Evolutionary conservation across 257 asterid species (phyloP), one percentile per base, ranked within the genome.

Genomic region (Solanum infundibuliforme): DNA sequence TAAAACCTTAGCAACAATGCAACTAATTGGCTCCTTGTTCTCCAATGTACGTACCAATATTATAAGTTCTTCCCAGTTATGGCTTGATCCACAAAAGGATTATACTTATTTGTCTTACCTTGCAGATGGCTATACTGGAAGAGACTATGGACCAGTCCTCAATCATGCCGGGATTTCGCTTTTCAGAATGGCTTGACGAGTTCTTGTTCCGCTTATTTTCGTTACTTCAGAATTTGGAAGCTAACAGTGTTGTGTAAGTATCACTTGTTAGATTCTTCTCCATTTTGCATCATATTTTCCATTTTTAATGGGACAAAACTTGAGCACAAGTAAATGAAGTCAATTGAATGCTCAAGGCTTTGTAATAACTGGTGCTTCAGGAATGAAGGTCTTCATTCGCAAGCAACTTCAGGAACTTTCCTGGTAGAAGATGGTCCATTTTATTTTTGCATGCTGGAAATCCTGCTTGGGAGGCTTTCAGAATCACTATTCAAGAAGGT

Each of bases 101-200:
- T 88, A 83, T 38, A 87, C 91, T 93, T 87, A 89, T 83, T 91
- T 88, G 79, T 90, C 90, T 88, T 91, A 88, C 83, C 89, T 83
- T 92, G 90, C 93, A 97, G 99, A 96, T 96, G 94, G 93, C 98
- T 84, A 86, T 88, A 25, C 93, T 96, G 95, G 98, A 96, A 87
- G 99, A 97, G 86, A 88, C 88, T 90, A 74, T 90, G 46, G 91
- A 91, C 58, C 96, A 90, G 83, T 93, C 92, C 10, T 93, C 95
- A 85, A 90, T 91, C 46, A 89, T 96, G 83, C 92, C 97, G 11
- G 94, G 95, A 83, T 91, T 97, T 91, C 87, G 84, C 88, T 95
- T 97, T 91, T 94, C 99, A 29, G 98, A 96, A 89, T 97, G 99
- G 99, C 99, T 97, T 81, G 99, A 97, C 83, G 99, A 97, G 95